Base-by-base conservation (phyloP, 176 grass and related monocot species). In the Triticum dicoccoides region DNA sequence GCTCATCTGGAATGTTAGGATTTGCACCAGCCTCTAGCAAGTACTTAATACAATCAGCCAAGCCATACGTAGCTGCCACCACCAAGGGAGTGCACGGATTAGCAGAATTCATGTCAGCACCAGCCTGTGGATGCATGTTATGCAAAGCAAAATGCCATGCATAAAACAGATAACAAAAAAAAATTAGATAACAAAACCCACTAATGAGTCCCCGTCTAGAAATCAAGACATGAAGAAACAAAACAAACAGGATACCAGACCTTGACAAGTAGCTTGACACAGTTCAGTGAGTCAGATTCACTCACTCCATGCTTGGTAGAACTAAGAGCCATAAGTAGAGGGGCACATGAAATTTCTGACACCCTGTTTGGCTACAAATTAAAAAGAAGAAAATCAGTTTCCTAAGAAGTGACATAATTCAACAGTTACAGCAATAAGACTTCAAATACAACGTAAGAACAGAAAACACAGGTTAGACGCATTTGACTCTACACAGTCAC, bases 251-350 rank as follows among this genome's bases (percentile, higher is more conserved):
- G 56, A 41, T 41, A 79, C 32, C 32, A 13, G 11, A 79, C 77
- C 56, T 79, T 62, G 5, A 63, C 77, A 79, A 79, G 77, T 41
- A 79, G 34, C 77, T 63, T 79, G 4, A 79, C 77, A 63, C 77
- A 79, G 15, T 79, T 34, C 11, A 79, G n/a, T 62, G 77, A 23
- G 61, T 79, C 77, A 63, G 77, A 62, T 79, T 79, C 77, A 79
- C 33, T 9, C 77, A 79, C 34, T 63, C 77, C 77, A 62, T 63
- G 21, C 23, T 63, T 79, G 61, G 77, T 79, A 63, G 56, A 79
- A 63, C 63, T 11, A 79, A 79, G 56, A 41, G 77, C 56, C 11
- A 58, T 61, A 79, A 63, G 11, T 39, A 79, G 20, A 79, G 77
- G 77, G 56, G 77, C 42, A 38, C 77, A 11, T 41, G 33, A 79